A percentile compares a stretch with the other conserved stretches of the same genome.
phyloP scores from a whole-genome alignment of 495 filamentous ascomycete genomes.

The Hypoxylon fuscum region DNA sequence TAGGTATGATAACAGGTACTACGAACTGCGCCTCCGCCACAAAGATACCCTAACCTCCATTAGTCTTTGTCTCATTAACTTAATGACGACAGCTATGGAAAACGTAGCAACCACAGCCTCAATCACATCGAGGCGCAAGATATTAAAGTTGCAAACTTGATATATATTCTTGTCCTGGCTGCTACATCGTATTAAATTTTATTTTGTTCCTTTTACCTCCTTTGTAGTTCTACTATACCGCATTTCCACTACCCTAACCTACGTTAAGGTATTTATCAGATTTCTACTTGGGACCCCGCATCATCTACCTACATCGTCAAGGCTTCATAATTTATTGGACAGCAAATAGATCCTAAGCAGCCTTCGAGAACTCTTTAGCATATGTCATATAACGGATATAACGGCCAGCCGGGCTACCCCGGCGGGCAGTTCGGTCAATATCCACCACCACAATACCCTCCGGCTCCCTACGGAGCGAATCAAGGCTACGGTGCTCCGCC shows the following conservation, averaged over 20 bases:
- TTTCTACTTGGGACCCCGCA: too few species aligned
- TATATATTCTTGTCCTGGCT: slow-evolving; percentile 4
- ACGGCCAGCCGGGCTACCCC: slow-evolving; percentile 35
- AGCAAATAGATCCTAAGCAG: too few species aligned
- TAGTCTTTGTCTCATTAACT: neutral
- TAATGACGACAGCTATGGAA: neutral
- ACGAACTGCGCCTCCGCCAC: slow-evolving; percentile 1
- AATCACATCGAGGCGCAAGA: slow-evolving; percentile 30
- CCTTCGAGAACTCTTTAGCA: slow-evolving; percentile 17
- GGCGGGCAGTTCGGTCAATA: slow-evolving; percentile 50
- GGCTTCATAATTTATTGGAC: too few species aligned
- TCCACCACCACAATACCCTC: slow-evolving; percentile 38
- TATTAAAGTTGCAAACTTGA: neutral
- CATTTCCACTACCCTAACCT: neutral
- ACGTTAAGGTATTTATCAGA: too few species aligned
- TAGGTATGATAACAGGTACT: too few species aligned
- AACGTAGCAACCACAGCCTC: slow-evolving; percentile 26
- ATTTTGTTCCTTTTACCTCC: neutral
- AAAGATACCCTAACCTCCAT: neutral
- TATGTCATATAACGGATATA: slow-evolving; percentile 36
- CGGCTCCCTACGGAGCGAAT: slow-evolving; percentile 42
- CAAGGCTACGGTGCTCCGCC: too few species aligned
- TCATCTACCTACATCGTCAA: slow-evolving; percentile 1
- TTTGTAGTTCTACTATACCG: neutral
- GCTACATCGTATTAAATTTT: neutral